These are phyloP conservation scores for Wallacemonas sp. DNA, from an alignment of 208 protist species.

Conservation along the genomic window DNA sequence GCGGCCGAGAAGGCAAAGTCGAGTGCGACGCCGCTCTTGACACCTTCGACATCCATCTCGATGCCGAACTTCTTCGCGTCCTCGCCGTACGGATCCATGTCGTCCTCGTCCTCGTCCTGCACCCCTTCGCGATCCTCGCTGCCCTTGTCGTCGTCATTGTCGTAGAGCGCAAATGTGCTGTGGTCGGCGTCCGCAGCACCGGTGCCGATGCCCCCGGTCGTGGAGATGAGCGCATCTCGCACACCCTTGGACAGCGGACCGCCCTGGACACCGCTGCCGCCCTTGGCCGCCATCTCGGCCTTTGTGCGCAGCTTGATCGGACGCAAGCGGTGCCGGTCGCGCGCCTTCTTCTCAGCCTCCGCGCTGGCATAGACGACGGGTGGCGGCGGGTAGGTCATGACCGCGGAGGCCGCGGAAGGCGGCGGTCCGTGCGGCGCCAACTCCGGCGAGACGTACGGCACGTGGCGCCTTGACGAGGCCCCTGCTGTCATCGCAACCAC, in stretches of 20 bases:
- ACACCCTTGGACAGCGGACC: not conserved
- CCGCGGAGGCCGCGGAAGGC: not conserved
- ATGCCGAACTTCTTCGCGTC: conserved; percentile 12
- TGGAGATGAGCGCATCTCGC: conserved; percentile 12
- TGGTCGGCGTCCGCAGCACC: not conserved
- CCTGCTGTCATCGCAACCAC: not conserved
- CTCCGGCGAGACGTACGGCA: not conserved
- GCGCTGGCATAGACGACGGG: conserved; percentile 7
- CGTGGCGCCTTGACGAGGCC: not conserved
- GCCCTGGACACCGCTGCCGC: not conserved
- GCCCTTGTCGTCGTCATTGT: not conserved
- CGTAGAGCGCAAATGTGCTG: too few species aligned
- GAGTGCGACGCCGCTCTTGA: conserved; percentile 6
- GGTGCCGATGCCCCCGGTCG: not conserved
- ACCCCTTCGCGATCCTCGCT: not conserved
- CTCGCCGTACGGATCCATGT: not conserved
- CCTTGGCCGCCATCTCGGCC: not conserved
- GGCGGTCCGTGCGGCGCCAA: not conserved
- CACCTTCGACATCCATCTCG: conserved; percentile 11
- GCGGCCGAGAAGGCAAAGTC: conserved; percentile 40
- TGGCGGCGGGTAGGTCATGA: conserved; percentile 5
- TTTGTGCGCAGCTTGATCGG: conserved; percentile 1
- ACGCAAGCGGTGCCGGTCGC: not conserved
- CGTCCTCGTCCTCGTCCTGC: not conserved
- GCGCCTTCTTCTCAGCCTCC: not conserved